phyloP scores from a whole-genome alignment of 371 early-diverging fungal genomes.

The Mucor velutinosus region DNA sequence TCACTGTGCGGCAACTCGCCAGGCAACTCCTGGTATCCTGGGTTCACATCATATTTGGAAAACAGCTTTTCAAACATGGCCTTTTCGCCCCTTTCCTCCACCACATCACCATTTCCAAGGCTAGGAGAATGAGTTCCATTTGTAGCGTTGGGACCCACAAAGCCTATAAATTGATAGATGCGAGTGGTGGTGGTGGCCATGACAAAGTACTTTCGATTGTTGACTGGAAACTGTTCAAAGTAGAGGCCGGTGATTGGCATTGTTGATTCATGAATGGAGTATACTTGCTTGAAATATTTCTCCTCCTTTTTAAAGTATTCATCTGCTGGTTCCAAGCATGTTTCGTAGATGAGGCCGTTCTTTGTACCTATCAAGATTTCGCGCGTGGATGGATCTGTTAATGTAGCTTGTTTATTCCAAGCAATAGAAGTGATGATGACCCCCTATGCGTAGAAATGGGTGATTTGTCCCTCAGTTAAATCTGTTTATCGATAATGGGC shows the following conservation, averaged over 20 bases:
- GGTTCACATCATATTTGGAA: constrained; percentile 59
- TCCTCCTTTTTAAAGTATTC: constrained; percentile 85
- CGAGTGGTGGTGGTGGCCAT: constrained; percentile 77
- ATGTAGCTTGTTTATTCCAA: constrained; percentile 78
- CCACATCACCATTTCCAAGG: constrained; percentile 5
- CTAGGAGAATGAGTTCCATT: constrained; percentile 6
- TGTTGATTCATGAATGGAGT: constrained; percentile 48
- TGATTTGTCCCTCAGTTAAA: constrained; percentile 52
- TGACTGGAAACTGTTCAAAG: constrained; percentile 74
- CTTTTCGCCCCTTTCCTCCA: constrained; percentile 32
- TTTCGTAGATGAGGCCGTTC: constrained; percentile 85
- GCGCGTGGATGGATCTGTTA: constrained; percentile 66
- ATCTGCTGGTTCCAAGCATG: constrained; percentile 80
- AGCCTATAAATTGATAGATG: constrained; percentile 87
- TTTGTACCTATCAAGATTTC: constrained; percentile 82
- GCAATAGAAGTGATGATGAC: constrained; percentile 69
- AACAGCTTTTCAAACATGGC: constrained; percentile 68
- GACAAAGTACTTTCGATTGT: constrained; percentile 66
- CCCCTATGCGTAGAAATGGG: not conserved
- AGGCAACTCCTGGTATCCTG: constrained; percentile 79
- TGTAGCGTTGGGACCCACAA: constrained; percentile 31
- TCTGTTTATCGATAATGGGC: constrained; percentile 17
- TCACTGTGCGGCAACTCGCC: constrained; percentile 60
- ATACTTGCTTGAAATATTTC: constrained; percentile 72
- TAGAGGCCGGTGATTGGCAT: constrained; percentile 80